Conservation (phyloP, 805 yeast species). For the Jamesozyma spencerorum region DNA sequence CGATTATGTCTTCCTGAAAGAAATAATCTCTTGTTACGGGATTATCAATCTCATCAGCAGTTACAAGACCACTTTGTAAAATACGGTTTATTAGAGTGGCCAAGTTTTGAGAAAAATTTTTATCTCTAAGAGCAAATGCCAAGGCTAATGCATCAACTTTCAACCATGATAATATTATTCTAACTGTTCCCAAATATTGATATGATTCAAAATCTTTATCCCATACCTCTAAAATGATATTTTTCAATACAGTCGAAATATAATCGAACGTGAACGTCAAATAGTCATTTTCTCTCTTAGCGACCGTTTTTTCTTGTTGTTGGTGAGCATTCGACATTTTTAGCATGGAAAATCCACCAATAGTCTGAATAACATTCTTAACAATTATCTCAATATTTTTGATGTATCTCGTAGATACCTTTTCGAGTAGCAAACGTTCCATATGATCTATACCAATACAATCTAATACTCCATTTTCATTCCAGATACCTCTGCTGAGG, state of each 20-base stretch:
- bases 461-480: constrained; percentile 2
- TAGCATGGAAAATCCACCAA: constrained; percentile 26
- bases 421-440: constrained; percentile 15
- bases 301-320: constrained; percentile 6
- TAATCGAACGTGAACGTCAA: constrained; percentile 36
- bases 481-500: constrained; percentile 20
- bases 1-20: constrained; percentile 55
- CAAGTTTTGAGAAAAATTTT: constrained; percentile 26
- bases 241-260: constrained; percentile 29
- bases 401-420: constrained; percentile 19
- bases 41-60: constrained; percentile 1
- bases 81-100: constrained; percentile 28
- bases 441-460: constrained; percentile 14
- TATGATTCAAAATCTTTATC: constrained; percentile 12
- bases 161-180: constrained; percentile 52
- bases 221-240: constrained; percentile 27
- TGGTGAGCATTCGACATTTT: neutral
- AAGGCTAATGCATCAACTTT: constrained; percentile 39
- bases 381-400: constrained; percentile 22
- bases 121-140: constrained; percentile 28
- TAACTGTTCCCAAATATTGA: constrained; percentile 31
- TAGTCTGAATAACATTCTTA: constrained; percentile 15
- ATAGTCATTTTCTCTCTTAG: constrained; percentile 12
- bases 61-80: constrained; percentile 8
- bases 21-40: constrained; percentile 44